Percentiles rank a stretch among this genome's conserved stretches.
Evolutionary conservation across 768 basidiomycete genomes (phyloP).

Genomic region (Nidularia pulvinata): DNA sequence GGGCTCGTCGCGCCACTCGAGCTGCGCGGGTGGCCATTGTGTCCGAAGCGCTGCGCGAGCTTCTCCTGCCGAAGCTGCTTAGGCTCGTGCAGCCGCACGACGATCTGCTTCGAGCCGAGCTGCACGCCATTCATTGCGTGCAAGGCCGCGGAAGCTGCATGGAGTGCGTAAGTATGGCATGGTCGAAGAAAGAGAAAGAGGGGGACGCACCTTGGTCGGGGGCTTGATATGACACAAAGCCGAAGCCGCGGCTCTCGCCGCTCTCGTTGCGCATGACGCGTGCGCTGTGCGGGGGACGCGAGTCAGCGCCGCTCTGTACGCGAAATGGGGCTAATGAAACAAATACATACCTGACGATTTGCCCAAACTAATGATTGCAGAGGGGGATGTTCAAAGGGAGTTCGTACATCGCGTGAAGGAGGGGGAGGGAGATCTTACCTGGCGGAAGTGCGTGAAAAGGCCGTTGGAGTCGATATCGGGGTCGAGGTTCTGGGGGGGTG

Average conservation of each 20-base stretch:
- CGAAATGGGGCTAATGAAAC: not conserved
- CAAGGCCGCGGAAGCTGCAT: slow-evolving; percentile 69
- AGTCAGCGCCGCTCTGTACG: not conserved
- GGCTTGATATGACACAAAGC: slow-evolving; percentile 86
- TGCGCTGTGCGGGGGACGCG: slow-evolving; percentile 49
- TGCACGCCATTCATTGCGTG: slow-evolving; percentile 78
- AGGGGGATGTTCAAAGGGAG: slow-evolving; percentile 3
- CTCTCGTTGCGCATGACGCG: slow-evolving; percentile 90
- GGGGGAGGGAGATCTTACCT: slow-evolving; percentile 39
- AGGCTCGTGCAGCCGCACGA: slow-evolving; percentile 89
- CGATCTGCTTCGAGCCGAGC: slow-evolving; percentile 75
- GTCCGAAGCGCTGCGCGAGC: slow-evolving; percentile 78
- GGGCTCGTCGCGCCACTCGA: slow-evolving; percentile 88
- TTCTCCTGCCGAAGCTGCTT: slow-evolving; percentile 92
- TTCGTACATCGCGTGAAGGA: slow-evolving; percentile 6
- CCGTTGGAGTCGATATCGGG: slow-evolving; percentile 84
- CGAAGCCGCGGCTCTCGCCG: slow-evolving; percentile 85
- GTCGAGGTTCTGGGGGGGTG: slow-evolving; percentile 68
- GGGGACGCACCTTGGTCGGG: slow-evolving; percentile 77
- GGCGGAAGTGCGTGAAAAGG: slow-evolving; percentile 81
- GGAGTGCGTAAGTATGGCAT: no score
- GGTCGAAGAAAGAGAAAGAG: no score
- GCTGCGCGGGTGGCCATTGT: slow-evolving; percentile 79
- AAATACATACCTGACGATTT: slow-evolving; percentile 74
- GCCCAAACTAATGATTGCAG: slow-evolving; percentile 61